Conservation (phyloP, 2,329 filamentous ascomycete genomes). For the Fusarium pseudoanthophilum region DNA sequence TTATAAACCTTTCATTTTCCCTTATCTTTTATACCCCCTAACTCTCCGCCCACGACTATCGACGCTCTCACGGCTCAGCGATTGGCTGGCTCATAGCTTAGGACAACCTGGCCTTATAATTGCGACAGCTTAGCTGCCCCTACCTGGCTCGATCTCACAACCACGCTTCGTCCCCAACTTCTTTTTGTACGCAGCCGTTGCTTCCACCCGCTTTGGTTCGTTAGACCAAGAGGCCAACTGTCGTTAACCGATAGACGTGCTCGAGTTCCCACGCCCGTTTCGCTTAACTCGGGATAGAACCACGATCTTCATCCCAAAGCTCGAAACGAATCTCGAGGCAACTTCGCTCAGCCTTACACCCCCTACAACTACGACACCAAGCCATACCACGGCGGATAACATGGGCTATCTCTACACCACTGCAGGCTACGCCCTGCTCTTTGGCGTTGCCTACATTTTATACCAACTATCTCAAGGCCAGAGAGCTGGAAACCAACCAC, state of each 20-base stretch:
- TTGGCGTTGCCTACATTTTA: slow-evolving; percentile 50
- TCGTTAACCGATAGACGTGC: slow-evolving; percentile 2
- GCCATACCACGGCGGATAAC: slow-evolving; percentile 48
- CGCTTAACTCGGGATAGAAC: slow-evolving; percentile 5
- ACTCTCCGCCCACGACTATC: slow-evolving; percentile 9
- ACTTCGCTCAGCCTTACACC: slow-evolving; percentile 14
- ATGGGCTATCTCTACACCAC: slow-evolving; percentile 53
- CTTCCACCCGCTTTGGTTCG: slow-evolving; percentile 1
- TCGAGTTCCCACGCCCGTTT: slow-evolving; percentile 11
- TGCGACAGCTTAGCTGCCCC: slow-evolving; percentile 36
- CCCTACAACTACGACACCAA: slow-evolving; percentile 13
- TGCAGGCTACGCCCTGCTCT: slow-evolving; percentile 51
- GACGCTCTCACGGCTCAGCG: slow-evolving; percentile 29
- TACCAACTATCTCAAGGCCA: slow-evolving; percentile 51
- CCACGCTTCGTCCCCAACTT: slow-evolving; percentile 14
- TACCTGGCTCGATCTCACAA: slow-evolving; percentile 24
- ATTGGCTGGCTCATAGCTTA: slow-evolving; percentile 36
- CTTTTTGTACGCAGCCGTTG: slow-evolving; percentile 13
- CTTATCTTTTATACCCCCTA: not conserved
- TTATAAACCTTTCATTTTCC: slow-evolving; percentile 11
- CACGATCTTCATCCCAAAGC: slow-evolving; percentile 19
- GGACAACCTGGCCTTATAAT: slow-evolving; percentile 50
- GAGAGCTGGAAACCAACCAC: slow-evolving; percentile 48
- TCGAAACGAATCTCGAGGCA: slow-evolving; percentile 24
- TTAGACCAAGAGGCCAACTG: slow-evolving; percentile 6